A percentile compares a stretch with the other conserved stretches of the same genome.
phyloP scores from a whole-genome alignment of 306 rosid species.

The Prunus fruticosa region DNA sequence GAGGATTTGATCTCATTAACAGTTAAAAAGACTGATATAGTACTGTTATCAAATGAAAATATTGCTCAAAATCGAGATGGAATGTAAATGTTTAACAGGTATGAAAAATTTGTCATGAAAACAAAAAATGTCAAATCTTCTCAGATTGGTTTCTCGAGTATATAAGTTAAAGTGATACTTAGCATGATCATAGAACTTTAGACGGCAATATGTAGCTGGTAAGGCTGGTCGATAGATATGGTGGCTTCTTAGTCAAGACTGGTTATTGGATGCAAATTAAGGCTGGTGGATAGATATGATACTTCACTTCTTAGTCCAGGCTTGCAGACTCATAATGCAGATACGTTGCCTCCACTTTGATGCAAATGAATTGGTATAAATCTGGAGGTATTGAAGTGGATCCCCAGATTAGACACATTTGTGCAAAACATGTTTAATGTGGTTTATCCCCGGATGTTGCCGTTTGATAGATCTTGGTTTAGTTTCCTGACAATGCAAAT shows the following conservation, averaged over 20 bases:
- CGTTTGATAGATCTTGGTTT: neutral
- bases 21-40: neutral
- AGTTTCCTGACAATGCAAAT: neutral
- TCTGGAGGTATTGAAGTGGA: constrained; percentile 4
- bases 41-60: neutral
- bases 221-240: neutral
- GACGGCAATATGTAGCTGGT: neutral
- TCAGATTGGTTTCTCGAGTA: too few species aligned
- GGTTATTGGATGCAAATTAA: neutral
- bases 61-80: neutral
- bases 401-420: neutral
- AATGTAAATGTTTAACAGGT: too few species aligned
- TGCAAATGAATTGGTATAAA: neutral
- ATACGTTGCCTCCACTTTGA: neutral
- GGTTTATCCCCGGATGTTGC: neutral
- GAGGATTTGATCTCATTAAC: neutral
- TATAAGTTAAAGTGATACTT: neutral
- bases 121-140: neutral
- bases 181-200: neutral
- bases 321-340: neutral
- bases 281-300: neutral
- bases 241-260: neutral
- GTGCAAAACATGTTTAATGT: neutral
- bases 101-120: too few species aligned
- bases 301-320: neutral